Evolutionary conservation across 2,329 filamentous ascomycete genomes (phyloP).

Genomic region (Neurospora sp.): DNA sequence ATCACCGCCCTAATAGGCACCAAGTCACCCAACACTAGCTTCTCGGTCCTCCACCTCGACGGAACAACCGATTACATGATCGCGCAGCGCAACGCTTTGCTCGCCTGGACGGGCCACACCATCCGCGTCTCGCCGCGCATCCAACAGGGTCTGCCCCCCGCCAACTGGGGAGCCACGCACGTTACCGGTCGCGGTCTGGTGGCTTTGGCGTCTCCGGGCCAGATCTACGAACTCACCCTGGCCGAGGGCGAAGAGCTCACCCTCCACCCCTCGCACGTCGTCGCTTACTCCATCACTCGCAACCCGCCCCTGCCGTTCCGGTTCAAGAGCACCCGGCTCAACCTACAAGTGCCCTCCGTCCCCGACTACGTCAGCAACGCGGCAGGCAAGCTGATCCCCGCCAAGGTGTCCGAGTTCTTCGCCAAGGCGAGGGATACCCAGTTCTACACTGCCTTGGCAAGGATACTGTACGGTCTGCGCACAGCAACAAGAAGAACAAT

Average conservation of each 20-base stretch:
- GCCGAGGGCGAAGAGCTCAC: constrained; percentile 81
- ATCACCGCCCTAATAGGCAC: constrained; percentile 83
- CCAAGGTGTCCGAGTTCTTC: constrained; percentile 55
- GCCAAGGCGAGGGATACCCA: constrained; percentile 60
- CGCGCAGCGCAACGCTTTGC: constrained; percentile 71
- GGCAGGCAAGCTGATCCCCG: constrained; percentile 49
- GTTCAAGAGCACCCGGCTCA: constrained; percentile 66
- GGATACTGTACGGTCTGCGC: constrained; percentile 57
- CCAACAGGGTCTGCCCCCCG: constrained; percentile 63
- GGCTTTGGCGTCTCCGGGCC: constrained; percentile 75
- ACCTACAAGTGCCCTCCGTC: constrained; percentile 66
- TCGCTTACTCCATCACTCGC: constrained; percentile 75
- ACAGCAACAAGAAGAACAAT: constrained; percentile 74
- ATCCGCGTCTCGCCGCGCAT: constrained; percentile 66
- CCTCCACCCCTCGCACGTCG: constrained; percentile 81
- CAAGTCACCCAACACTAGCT: constrained; percentile 76
- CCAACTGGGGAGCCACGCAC: constrained; percentile 86
- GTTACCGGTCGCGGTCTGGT: constrained; percentile 81
- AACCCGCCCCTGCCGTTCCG: constrained; percentile 74
- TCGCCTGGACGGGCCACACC: constrained; percentile 96
- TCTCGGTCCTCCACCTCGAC: constrained; percentile 81
- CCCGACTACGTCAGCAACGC: constrained; percentile 26
- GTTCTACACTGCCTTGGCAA: constrained; percentile 61
- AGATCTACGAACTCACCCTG: constrained; percentile 78
- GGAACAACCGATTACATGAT: constrained; percentile 95